Percentiles rank a stretch among this genome's conserved stretches.
Conservation (phyloP, 2,329 filamentous ascomycete genomes). For the Cercospora zeina region DNA sequence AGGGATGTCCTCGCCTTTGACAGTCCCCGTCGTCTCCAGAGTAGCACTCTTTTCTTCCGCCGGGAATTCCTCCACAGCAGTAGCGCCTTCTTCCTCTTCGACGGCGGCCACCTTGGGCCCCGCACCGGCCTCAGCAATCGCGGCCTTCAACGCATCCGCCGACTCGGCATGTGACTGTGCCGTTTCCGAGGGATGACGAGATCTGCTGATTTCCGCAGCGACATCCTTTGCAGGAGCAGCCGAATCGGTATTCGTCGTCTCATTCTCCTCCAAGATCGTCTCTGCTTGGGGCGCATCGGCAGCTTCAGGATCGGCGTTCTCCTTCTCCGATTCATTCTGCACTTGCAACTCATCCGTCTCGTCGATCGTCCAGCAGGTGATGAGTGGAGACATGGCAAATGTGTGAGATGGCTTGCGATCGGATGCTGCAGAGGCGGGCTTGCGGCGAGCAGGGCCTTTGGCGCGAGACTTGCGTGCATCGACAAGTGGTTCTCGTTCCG, state of each 20-base stretch:
- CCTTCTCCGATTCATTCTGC: slow-evolving; percentile 26
- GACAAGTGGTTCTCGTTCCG: slow-evolving; percentile 74
- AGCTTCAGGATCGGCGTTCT: slow-evolving; percentile 18
- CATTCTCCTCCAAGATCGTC: slow-evolving; percentile 33
- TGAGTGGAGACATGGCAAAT: slow-evolving; percentile 45
- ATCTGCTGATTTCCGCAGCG: slow-evolving; percentile 24
- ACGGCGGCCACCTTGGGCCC: slow-evolving; percentile 24
- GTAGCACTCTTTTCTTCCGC: slow-evolving; percentile 22
- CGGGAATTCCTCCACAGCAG: slow-evolving; percentile 13
- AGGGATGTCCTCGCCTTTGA: slow-evolving; percentile 35
- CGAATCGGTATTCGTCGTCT: slow-evolving; percentile 30
- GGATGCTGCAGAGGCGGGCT: slow-evolving; percentile 62
- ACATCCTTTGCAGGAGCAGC: slow-evolving; percentile 29
- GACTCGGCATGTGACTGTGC: slow-evolving; percentile 25
- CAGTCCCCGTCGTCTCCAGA: slow-evolving; percentile 24
- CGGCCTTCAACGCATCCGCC: slow-evolving; percentile 30
- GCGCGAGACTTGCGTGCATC: slow-evolving; percentile 91
- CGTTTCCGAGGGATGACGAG: slow-evolving; percentile 26
- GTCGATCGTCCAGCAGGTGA: slow-evolving; percentile 48
- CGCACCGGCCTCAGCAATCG: slow-evolving; percentile 30
- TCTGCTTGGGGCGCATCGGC: slow-evolving; percentile 27
- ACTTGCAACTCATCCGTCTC: slow-evolving; percentile 45
- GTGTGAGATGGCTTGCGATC: slow-evolving; percentile 49
- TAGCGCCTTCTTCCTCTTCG: slow-evolving; percentile 6
- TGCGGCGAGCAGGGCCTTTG: slow-evolving; percentile 78